Conservation (phyloP, 768 basidiomycete genomes). For the Phylloporus arenicola region DNA sequence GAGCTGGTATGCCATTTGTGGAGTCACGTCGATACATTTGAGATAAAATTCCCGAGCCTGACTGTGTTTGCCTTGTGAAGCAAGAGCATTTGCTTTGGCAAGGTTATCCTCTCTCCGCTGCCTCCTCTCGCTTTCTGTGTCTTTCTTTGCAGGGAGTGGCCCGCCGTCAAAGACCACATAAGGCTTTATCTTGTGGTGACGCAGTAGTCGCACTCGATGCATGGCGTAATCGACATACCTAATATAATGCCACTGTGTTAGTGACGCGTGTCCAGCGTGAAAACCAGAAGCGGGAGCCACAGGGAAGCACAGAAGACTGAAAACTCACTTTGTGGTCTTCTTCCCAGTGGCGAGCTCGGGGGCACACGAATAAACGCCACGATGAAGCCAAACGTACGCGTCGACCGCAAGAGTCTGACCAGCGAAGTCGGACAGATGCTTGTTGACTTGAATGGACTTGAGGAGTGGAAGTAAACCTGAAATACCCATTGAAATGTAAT, state of each 20-base stretch:
- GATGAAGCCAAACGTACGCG: conserved; percentile 92
- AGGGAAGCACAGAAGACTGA: neutral
- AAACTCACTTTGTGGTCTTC: conserved; percentile 71
- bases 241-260: conserved; percentile 5
- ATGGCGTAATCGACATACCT: conserved; percentile 98
- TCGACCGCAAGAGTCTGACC: conserved; percentile 89
- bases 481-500: conserved; percentile 70
- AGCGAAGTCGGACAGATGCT: conserved; percentile 73
- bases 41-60: conserved; percentile 86
- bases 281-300: neutral
- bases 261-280: neutral
- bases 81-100: conserved; percentile 63
- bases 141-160: conserved; percentile 88
- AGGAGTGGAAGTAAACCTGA: conserved; percentile 84
- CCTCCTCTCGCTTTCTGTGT: conserved; percentile 78
- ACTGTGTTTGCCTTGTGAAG: conserved; percentile 68
- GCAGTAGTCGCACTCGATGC: conserved; percentile 82
- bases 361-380: conserved; percentile 86
- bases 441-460: conserved; percentile 79
- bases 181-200: conserved; percentile 79
- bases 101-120: conserved; percentile 72
- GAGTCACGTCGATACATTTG: conserved; percentile 92
- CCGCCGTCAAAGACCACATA: conserved; percentile 97
- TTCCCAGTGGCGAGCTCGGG: conserved; percentile 85
- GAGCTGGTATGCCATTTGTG: conserved; percentile 94